phyloP scores from a whole-genome alignment of 371 early-diverging fungal genomes.

The Rhizopus stolonifer region DNA sequence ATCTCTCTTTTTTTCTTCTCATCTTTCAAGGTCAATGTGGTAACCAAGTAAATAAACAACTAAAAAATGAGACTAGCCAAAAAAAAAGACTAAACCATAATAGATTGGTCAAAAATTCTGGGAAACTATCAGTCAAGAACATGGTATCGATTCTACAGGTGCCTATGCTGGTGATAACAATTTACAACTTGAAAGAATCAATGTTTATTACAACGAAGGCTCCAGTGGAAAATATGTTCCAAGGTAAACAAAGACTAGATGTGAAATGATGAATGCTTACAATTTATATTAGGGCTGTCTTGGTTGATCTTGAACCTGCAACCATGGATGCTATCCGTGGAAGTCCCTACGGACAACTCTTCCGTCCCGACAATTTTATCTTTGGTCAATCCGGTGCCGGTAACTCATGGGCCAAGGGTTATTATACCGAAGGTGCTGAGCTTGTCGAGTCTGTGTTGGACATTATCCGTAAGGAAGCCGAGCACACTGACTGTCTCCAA shows the following conservation, averaged over 20 bases:
- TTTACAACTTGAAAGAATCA: slow-evolving; percentile 89
- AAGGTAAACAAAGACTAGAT: slow-evolving; percentile 16
- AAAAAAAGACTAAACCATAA: not conserved
- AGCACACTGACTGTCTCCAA: slow-evolving; percentile 82
- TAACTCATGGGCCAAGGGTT: slow-evolving; percentile 93
- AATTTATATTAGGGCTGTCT: slow-evolving; percentile 72
- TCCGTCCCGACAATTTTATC: slow-evolving; percentile 88
- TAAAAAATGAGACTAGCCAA: not conserved
- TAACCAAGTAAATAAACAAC: slow-evolving; percentile 65
- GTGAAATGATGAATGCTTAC: not conserved
- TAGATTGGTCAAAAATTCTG: slow-evolving; percentile 89
- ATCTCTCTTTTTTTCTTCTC: not conserved
- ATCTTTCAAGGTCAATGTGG: slow-evolving; percentile 73
- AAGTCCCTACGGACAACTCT: slow-evolving; percentile 67
- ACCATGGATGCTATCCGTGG: slow-evolving; percentile 95
- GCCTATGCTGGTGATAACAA: slow-evolving; percentile 79
- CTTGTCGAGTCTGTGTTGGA: slow-evolving; percentile 82
- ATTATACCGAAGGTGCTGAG: slow-evolving; percentile 93
- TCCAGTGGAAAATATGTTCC: slow-evolving; percentile 85
- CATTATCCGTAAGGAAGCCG: slow-evolving; percentile 83
- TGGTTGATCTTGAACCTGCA: slow-evolving; percentile 99
- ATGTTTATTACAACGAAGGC: slow-evolving; percentile 98
- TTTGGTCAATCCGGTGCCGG: slow-evolving; percentile 90
- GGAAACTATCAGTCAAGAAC: slow-evolving; percentile 93
- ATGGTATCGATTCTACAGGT: slow-evolving; percentile 84